Evolutionary conservation across 768 basidiomycete species (phyloP), one percentile per base, ranked within the genome.

Genomic region (Russula ochroleuca): DNA sequence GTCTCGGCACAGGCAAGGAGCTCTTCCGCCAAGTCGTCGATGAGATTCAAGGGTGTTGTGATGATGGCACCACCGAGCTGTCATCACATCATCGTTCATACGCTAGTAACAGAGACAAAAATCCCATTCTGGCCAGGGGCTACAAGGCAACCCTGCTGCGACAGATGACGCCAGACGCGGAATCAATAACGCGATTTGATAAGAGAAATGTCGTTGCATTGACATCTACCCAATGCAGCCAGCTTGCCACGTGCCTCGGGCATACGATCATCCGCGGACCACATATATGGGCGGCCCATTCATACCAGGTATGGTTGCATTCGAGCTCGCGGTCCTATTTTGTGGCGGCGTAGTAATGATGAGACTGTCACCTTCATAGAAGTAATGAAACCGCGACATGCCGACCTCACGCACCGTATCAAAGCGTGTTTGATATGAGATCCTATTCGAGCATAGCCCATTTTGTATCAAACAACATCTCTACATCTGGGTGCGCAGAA

Each of bases 1-100:
- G 69, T 72, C 64, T 73, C 73, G 2, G 70, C 72, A 0, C 71
- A 73, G 66, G 72, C 73, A 15, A 74, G 62, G 73, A 74, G 52
- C 70, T 71, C 53, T 70, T 72, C 5, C 71, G 70, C 19, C 62
- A 69, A 50, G 65, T 65, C 8, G 63, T 72, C 43, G 68, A 71
- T 50, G 71, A 68, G 56, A 64, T 68, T 7, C 59, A 68, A 61
- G 59, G 59, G 33, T 23, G 59, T 61, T 21, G 58, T 23, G 58
- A 68, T 15, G 57, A 54, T n/a, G 1, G n/a, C 14, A 35, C 45
- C 8, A 37, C 53, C 1, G 25, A 41, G 19, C 8, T 37, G 19
- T 50, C 50, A 10, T 31, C 48, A 10, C 6, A 8, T 10, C 35
- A 35, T 31, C 28, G 1, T 15, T 23, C 10, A 35, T 51, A 38